Evolutionary conservation across 2,329 filamentous ascomycete species (phyloP).

Genomic region (Aureobasidium zeae): DNA sequence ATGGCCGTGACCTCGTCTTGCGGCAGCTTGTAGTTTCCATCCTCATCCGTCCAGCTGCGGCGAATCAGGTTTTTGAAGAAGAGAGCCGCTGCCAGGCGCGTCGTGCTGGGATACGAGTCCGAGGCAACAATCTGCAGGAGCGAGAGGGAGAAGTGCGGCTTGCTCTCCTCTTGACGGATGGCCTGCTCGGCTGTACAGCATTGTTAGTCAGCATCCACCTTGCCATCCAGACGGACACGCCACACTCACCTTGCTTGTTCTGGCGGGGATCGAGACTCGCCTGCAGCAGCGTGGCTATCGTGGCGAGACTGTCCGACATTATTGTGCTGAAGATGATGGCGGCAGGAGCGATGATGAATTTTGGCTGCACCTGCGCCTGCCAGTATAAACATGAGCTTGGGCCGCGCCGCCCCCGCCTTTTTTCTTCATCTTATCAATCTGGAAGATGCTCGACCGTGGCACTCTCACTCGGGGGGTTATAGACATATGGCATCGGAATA

Average conservation of each 20-base stretch:
- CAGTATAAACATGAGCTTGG: not conserved
- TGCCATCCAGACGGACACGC: no score
- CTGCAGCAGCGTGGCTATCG: slow-evolving; percentile 73
- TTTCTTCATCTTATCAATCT: no score
- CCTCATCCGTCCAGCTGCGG: slow-evolving; percentile 88
- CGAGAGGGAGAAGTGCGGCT: slow-evolving; percentile 73
- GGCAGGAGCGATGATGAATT: no score
- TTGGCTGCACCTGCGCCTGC: no score
- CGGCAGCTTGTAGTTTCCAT: slow-evolving; percentile 85
- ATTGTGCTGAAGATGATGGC: not conserved
- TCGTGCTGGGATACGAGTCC: slow-evolving; percentile 61
- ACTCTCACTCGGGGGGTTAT: no score
- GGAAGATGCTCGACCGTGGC: no score
- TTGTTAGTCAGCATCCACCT: no score
- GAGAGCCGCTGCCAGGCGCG: slow-evolving; percentile 76
- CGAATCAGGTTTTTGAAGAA: slow-evolving; percentile 99
- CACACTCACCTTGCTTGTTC: slow-evolving; percentile 71
- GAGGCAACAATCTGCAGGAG: slow-evolving; percentile 86
- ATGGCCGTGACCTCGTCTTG: slow-evolving; percentile 76
- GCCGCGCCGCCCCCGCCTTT: no score
- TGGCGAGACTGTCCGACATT: slow-evolving; percentile 54
- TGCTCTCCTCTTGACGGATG: slow-evolving; percentile 68
- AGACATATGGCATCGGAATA: no score
- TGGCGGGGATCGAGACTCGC: slow-evolving; percentile 80
- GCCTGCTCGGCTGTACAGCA: slow-evolving; percentile 63